These are phyloP conservation scores for Clavariopsis aquatica DNA, from an alignment of 495 filamentous ascomycete genomes.

Conservation along the genomic window DNA sequence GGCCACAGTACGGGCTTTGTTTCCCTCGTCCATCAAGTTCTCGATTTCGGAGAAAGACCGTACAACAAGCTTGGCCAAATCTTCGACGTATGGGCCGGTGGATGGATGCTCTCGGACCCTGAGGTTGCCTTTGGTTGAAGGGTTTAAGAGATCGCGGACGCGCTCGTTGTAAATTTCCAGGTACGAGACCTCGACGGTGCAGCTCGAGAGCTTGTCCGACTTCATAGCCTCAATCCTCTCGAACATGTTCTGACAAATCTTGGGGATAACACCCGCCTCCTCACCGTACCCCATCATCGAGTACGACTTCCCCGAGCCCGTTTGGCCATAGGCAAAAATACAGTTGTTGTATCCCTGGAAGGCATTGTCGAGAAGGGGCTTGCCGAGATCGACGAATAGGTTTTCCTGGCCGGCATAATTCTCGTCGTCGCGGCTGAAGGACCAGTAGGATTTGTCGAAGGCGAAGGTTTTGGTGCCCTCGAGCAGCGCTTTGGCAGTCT, in stretches of 20 bases:
- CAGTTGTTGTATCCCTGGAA: conserved; percentile 99
- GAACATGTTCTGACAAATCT: conserved; percentile 97
- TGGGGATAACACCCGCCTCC: conserved; percentile 95
- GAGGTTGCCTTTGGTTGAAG: conserved; percentile 92
- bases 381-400: conserved; percentile 83
- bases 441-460: conserved; percentile 98
- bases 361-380: conserved; percentile 93
- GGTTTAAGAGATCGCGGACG: conserved; percentile 94
- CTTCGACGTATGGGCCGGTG: conserved; percentile 96
- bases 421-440: conserved; percentile 77
- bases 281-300: conserved; percentile 99
- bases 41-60: conserved; percentile 94
- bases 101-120: conserved; percentile 98
- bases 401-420: conserved; percentile 90
- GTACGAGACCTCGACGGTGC: conserved; percentile 97
- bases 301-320: conserved; percentile 97
- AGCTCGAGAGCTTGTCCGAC: conserved; percentile 73
- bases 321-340: conserved; percentile 99
- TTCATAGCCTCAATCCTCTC: conserved; percentile 69
- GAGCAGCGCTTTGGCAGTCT: conserved; percentile 62
- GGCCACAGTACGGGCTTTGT: conserved; percentile 96
- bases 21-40: conserved; percentile 97
- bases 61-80: conserved; percentile 97
- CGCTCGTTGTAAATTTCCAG: conserved; percentile 99
- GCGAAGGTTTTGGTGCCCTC: conserved; percentile 88